Evolutionary conservation across 1,284 basidiomycete genomes (phyloP).

Genomic region (Ustilago crameri): DNA sequence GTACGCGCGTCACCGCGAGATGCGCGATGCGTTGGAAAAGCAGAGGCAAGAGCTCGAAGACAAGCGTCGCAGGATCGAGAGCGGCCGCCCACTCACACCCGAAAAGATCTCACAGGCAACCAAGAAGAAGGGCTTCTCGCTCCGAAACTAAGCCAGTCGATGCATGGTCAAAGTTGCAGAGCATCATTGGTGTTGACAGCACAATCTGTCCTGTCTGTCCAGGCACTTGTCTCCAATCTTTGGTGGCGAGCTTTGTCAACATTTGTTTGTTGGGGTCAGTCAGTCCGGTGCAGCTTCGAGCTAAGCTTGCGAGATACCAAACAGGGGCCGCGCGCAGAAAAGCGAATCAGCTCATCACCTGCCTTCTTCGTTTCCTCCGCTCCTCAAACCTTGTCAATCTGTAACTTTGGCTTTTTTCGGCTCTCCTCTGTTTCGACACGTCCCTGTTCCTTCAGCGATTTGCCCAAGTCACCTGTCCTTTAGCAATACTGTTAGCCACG

Average conservation of each 20-base stretch:
- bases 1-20: conserved; percentile 67
- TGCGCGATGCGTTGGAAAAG: conserved; percentile 79
- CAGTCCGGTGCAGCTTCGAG: no score
- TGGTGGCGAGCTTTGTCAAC: not conserved
- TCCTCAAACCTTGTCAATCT: not conserved
- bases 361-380: not conserved
- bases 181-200: not conserved
- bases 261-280: no score
- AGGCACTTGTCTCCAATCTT: not conserved
- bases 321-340: no score
- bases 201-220: not conserved
- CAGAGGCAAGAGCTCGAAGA: conserved; percentile 94
- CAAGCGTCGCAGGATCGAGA: conserved; percentile 93
- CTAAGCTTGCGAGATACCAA: no score
- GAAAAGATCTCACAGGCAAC: conserved; percentile 76
- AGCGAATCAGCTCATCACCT: conserved; percentile 7
- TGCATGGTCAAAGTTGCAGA: not conserved
- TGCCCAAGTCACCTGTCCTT: conserved; percentile 6
- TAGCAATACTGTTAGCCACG: conserved; percentile 29
- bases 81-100: conserved; percentile 77
- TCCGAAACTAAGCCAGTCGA: conserved; percentile 48
- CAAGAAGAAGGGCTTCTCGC: conserved; percentile 63
- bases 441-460: not conserved
- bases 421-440: not conserved
- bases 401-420: not conserved